Conservation (phyloP, 306 rosid genomes). For the Psophocarpus tetragonolobus region DNA sequence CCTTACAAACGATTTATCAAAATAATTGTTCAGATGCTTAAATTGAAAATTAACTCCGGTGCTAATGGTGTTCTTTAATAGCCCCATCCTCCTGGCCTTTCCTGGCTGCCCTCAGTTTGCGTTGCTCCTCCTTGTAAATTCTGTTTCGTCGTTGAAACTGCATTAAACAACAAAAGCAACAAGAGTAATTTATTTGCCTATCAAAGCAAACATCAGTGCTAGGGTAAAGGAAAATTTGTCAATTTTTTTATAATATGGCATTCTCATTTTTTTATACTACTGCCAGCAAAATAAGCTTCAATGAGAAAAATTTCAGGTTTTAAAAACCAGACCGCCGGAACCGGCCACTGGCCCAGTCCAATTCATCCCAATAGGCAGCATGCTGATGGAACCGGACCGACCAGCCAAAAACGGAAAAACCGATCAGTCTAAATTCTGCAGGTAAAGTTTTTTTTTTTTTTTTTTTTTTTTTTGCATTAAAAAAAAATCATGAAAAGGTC, state of each 20-base stretch:
- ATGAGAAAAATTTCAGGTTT: no score
- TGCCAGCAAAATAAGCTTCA: conserved; percentile 7
- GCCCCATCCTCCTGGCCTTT: conserved; percentile 60
- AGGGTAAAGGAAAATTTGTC: background rate
- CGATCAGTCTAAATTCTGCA: no score
- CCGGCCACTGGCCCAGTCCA: no score
- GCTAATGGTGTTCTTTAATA: conserved; percentile 56
- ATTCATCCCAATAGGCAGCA: no score
- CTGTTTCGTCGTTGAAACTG: conserved; percentile 92
- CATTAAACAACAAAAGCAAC: conserved; percentile 31
- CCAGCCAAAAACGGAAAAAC: no score
- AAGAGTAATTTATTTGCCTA: background rate
- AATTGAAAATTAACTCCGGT: conserved; percentile 30
- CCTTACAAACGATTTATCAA: conserved; percentile 38
- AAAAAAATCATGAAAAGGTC: no score
- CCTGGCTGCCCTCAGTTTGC: conserved; percentile 73
- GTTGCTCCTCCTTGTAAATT: conserved; percentile 94
- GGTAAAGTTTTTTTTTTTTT: no score
- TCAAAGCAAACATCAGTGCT: conserved; percentile 1
- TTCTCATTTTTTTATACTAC: background rate
- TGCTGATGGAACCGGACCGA: no score
- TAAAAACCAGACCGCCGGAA: no score
- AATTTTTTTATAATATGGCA: background rate
- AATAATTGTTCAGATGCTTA: conserved; percentile 46
- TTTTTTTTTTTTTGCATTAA: no score